Evolutionary conservation across 2,329 filamentous ascomycete genomes (phyloP), one percentile per base, ranked within the genome.

Genomic region (Ceratocystis papillata): DNA sequence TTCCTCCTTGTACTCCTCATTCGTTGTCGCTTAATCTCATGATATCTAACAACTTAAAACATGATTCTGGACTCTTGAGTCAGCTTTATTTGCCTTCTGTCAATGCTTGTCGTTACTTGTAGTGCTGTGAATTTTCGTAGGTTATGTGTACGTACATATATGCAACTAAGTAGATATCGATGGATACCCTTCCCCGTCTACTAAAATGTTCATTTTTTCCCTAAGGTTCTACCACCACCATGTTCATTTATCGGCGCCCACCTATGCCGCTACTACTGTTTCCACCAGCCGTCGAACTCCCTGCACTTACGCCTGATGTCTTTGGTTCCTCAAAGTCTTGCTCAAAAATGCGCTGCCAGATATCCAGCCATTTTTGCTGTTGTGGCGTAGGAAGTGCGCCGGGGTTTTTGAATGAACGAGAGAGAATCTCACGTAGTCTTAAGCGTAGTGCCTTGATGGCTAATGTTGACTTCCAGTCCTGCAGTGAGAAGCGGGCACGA

Each of bases 391-490:
- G 80, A 33, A 83, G 72, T 70, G 83, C 85, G 10, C 84, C 84
- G 0, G 85, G 85, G 69, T 79, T 81, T 75, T 84, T 87, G 77
- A 95, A 91, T 25, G 83, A 81, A 37, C 82, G 80, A 0, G 83
- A 84, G 60, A 96, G 79, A 50, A 95, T 83, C 70, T 96, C 90
- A 69, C 87, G 85, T 20, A 96, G 78, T 30, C 88, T 82, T 1
- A 80, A 78, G 22, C 90, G 83, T 64, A 97, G 78, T 5, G 86
- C 84, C 76, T 96, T 96, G 72, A 99, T 78, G n/a, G 88, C 91
- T 45, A 96, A 83, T 81, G 94, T 87, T 0, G 87, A 87, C 76
- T 92, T 95, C 92, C 93, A 97, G 73, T 96, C 89, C 3, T 86
- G 82, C 0, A 95, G 82, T 25, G 87, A 83, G 73, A 97, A 96